Evolutionary conservation across 2,329 filamentous ascomycete genomes (phyloP), one percentile per base, ranked within the genome.

Genomic region (Talaromyces sp.): DNA sequence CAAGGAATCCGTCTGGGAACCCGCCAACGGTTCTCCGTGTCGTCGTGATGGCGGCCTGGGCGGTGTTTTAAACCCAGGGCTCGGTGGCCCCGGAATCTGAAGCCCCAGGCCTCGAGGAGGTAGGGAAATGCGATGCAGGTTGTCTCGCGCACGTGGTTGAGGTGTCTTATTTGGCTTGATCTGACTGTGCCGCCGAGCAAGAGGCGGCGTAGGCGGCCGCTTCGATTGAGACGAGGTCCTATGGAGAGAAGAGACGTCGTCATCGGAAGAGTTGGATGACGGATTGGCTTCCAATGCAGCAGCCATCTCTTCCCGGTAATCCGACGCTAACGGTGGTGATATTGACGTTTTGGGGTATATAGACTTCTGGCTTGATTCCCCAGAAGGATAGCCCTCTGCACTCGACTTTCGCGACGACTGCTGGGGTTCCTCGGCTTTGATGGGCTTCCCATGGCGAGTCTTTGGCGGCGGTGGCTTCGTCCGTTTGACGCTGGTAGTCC

Each of bases 371-470:
- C 11, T 70, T 71, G 25, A 66, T 62, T 27, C 69, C 68, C 27
- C 68, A 22, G 57, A 52, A 68, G 54, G 49, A 32, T 53, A 28
- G 19, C 17, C 10, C 27, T 53, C 49, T 32, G 32, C 56, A 32
- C 56, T 58, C 4, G 44, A 27, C n/a, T 44, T 65, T 25, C 66
- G 54, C 63, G 68, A 60, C 64, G 70, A 53, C 55, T 70, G 19
- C 4, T 68, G 65, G 19, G 72, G 64, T 32, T 75, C 66, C 65
- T 73, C 71, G 61, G 59, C 73, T 65, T 82, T 85, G 65, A 93
- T 89, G 19, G 88, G 81, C 73, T 89, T 93, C 4, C 91, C 91
- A 75, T 93, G 90, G 59, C 90, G 85, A 57, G 89, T 92, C 70
- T 84, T 91, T 11, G 90, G 90, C 7, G 89, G 88, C 5, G 90